phyloP scores from a whole-genome alignment of 2,329 filamentous ascomycete genomes.

The Albifimbria verrucaria region DNA sequence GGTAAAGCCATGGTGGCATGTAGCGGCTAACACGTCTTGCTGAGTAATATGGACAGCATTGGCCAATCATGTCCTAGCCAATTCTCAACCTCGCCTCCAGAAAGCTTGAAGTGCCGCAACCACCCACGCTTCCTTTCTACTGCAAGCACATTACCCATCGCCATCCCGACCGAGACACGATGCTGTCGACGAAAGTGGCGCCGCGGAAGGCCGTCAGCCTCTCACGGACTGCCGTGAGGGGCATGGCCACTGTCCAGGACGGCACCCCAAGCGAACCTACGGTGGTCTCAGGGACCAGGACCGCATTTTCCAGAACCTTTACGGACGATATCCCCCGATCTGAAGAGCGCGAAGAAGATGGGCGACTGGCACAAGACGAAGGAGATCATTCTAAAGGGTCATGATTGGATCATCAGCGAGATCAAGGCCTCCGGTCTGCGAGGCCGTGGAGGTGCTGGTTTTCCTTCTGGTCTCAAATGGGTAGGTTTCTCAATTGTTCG shows the following conservation, averaged over 20 bases:
- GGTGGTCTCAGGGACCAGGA: constrained; percentile 94
- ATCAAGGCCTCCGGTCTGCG: constrained; percentile 94
- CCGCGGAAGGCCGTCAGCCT: constrained; percentile 34
- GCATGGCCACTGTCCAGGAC: constrained; percentile 80
- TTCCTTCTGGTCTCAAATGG: constrained; percentile 99
- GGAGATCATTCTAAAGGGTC: constrained; percentile 93
- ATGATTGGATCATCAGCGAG: constrained; percentile 98
- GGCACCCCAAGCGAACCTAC: constrained; percentile 66
- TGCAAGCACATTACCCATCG: constrained; percentile 15
- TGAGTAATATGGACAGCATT: constrained; percentile 30
- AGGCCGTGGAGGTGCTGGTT: constrained; percentile 94
- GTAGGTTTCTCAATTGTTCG: constrained; percentile 50
- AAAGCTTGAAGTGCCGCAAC: constrained; percentile 36
- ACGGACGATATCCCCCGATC: constrained; percentile 88
- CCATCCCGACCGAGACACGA: constrained; percentile 31
- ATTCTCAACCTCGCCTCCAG: constrained; percentile 32
- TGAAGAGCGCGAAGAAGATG: constrained; percentile 95
- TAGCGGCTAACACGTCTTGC: constrained; percentile 26
- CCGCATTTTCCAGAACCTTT: constrained; percentile 98
- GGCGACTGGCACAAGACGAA: constrained; percentile 99
- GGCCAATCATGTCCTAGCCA: constrained; percentile 37
- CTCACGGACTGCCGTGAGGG: constrained; percentile 52
- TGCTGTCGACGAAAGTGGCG: constrained; percentile 43
- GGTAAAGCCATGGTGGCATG: constrained; percentile 1
- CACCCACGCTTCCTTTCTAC: constrained; percentile 13